Evolutionary conservation across 192 early-diverging fungal genomes (phyloP), one percentile per base, ranked within the genome.

Genomic region (Umbelopsis sp.): DNA sequence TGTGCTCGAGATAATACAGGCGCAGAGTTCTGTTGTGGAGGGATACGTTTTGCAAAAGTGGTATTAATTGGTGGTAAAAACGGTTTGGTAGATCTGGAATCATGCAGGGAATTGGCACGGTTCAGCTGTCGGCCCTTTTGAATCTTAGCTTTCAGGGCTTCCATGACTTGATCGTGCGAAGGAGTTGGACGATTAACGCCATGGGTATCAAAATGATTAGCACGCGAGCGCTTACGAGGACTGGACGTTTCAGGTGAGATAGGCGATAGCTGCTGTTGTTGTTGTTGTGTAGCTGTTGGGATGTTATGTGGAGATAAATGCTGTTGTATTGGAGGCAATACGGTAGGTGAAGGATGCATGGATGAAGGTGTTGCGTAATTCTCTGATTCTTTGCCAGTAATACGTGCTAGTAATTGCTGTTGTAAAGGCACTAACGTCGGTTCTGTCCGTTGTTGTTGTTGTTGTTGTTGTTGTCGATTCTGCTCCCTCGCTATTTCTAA

Each of bases 51-150:
- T 1, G 56, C 26, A 62, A 74, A 26, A 34, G 51, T 74, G 62
- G 77, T 78, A 62, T 78, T 73, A 34, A 78, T 78, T 12, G 72
- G 72, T 9, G 77, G 77, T 43, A 78, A 67, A 8, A 78, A 44
- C 8, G 77, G 77, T 25, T 78, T 78, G 2, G 62, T 73, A 20
- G 77, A 78, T 41, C 77, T 62, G 34, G 77, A 73, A 21, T 72
- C 73, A 43, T 72, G 72, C 3, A 73, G 53, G n/a, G 66, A 66
- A 26, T 56, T 43, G 20, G 54, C 36, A 21, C 29, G 50, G 69
- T 53, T 47, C 47, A 47, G n/a, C 14, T 45, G 38, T 31, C 73
- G 66, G 43, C 72, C 69, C 34, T 73, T 62, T 71, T 78, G 72
- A n/a, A 78, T 71, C 59, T 78, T 78, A 34, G 77, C 77, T 24